Percentiles rank a stretch among this genome's conserved stretches.
Conservation (phyloP, 257 asterid genomes). For the Nicotiana benthamiana region DNA sequence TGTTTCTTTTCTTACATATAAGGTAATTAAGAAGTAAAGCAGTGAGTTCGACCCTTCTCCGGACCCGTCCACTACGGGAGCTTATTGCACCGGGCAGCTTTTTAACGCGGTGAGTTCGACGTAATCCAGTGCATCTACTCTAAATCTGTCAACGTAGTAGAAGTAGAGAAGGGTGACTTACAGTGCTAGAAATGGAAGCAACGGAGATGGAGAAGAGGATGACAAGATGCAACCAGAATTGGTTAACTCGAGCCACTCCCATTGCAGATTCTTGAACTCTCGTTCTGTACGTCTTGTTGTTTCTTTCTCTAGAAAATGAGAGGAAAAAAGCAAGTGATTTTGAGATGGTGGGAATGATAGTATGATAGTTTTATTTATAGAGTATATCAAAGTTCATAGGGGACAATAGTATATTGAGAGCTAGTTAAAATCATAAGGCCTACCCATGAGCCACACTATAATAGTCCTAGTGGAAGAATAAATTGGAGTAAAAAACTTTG, state of each 20-base stretch:
- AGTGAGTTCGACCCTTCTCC: background rate
- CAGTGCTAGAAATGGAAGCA: background rate
- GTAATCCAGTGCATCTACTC: background rate
- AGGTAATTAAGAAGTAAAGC: background rate
- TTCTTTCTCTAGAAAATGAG: background rate
- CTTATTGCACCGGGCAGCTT: no score
- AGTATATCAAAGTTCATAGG: background rate
- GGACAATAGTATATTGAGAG: background rate
- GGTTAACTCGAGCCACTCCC: background rate
- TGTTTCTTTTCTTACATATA: background rate
- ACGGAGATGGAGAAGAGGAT: background rate
- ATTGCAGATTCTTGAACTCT: background rate
- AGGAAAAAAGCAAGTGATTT: background rate
- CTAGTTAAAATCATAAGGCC: background rate
- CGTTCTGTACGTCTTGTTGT: background rate
- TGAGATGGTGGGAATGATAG: background rate
- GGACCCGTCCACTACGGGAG: no score
- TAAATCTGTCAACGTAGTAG: background rate
- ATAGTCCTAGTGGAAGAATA: background rate
- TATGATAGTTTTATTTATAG: background rate
- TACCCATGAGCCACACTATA: background rate
- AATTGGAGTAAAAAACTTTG: no score
- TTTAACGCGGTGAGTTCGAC: background rate
- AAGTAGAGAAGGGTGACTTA: background rate
- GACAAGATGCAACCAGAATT: background rate